Conservation (phyloP, 2,329 filamentous ascomycete species). For the Sarocladium oryzae region DNA sequence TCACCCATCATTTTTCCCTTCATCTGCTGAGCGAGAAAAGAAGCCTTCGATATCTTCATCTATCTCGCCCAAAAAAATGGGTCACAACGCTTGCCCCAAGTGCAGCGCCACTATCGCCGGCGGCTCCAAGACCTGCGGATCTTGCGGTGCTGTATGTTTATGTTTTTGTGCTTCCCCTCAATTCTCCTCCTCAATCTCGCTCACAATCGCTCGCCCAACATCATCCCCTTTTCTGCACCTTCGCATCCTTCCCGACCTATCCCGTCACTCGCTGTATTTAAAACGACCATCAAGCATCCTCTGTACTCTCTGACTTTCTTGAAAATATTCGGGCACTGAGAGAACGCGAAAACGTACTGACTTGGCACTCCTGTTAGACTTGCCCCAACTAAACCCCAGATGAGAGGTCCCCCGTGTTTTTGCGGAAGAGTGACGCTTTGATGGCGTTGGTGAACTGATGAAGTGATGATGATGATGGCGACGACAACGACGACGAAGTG, state of each 20-base stretch:
- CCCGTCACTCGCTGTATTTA: no score
- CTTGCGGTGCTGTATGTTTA: slow-evolving; percentile 49
- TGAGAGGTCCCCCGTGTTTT: neutral
- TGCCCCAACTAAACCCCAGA: slow-evolving; percentile 23
- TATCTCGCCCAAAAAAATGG: no score
- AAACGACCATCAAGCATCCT: no score
- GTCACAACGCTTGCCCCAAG: slow-evolving; percentile 45
- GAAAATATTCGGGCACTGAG: no score
- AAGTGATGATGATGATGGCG: neutral
- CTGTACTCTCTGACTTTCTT: no score
- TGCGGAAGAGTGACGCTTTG: neutral
- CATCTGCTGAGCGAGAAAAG: neutral
- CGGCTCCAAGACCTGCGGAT: slow-evolving; percentile 44
- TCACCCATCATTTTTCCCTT: neutral
- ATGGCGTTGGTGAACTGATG: neutral
- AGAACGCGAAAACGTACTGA: no score
- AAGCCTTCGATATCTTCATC: no score
- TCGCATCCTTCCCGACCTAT: no score
- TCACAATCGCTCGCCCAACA: no score
- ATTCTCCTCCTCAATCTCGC: neutral
- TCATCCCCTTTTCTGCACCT: no score
- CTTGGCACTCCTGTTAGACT: no score
- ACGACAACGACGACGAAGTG: neutral
- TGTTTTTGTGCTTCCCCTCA: slow-evolving; percentile 9
- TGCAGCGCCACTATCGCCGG: slow-evolving; percentile 42